Base-by-base conservation (phyloP, 345 rosid genomes). In the Firmiana major region DNA sequence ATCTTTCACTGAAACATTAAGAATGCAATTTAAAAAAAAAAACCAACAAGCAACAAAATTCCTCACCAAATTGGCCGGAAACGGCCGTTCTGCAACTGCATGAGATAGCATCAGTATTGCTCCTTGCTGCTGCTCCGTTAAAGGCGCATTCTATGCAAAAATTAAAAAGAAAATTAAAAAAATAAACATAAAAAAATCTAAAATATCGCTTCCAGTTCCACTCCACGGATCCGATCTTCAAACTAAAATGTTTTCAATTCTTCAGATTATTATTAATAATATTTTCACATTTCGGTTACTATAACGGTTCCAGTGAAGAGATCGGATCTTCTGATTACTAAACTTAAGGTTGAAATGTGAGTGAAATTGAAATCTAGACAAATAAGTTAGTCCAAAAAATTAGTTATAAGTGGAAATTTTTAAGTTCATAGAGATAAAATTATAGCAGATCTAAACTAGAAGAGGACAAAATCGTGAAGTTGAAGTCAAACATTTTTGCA, bases 71-170 rank as follows among this genome's bases (percentile, higher is more conserved):
- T 86, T 93, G 62, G 79, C 80, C 24, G 97, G 98, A 82, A 88
- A 88, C 3, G 99, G 97, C 78, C 93, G 85, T 83, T 95, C 99
- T 19, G 93, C 90, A 36, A 92, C 90, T 8, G 91, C 93, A 54
- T 90, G 88, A 51, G 94, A 89, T 46, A 96, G 83, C 13, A 87
- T 83, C 13, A 80, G 82, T 51, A 92, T 83, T 26, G 97, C 92
- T 40, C 94, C 84, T 79, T 92, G 97, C 75, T 93, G 98, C 64
- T 92, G 93, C 81, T 96, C 97, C 21, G 94, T 77, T 83, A 96
- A 81, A 26, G 97, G 97, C 46, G 97, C 91, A 84, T 84, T 90
- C 99, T 93, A 76, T 79, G 75, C 36, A 31, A 9, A n/a, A 13
- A 22, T 0, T n/a, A 76, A 70, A 75, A 17, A 3, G 5, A 21